Evolutionary conservation across 2,329 filamentous ascomycete species (phyloP), one percentile per base, ranked within the genome.

Genomic region (Fusarium xylarioides): DNA sequence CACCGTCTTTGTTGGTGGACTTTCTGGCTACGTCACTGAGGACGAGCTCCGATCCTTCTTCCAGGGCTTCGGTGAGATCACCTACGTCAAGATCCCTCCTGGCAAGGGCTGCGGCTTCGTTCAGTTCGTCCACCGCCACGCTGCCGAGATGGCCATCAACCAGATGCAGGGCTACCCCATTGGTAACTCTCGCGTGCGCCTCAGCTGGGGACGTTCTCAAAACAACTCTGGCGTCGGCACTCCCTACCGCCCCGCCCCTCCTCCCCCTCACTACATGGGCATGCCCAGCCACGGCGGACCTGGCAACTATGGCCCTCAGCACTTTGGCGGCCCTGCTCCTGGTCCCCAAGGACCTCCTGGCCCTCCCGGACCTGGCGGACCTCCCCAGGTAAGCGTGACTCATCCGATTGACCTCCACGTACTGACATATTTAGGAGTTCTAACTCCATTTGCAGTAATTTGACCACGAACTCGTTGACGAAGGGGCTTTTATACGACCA

Each of bases 81-180:
- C 96, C 79, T 99, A 99, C 83, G 96, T 99, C 86, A 99, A 99
- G 91, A 99, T 99, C 67, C 96, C 96, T 60, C 95, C 96, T 74
- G 96, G 96, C 86, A 99, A 99, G 90, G 96, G 96, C 77, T 99
- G 96, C 80, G 96, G 96, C 66, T 99, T 99, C 81, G 96, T 99
- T 67, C 96, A 99, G 85, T 99, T 99, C 79, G 96, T 99, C 64
- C 96, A 99, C 86, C 95, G 96, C 76, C 96, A 99, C 80, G 96
- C 96, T 59, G 96, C 96, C 19, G 96, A 99, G 86, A 99, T 99
- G 96, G 96, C 96, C 77, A 99, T 99, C 89, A 99, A 99, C 86
- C 96, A 99, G 86, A 99, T 99, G 96, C 96, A 99, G 85, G 96
- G 96, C 70, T 99, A 99, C 82, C 96, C 96, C 30, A 99, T 99